Evolutionary conservation across 371 early-diverging fungal species (phyloP).

Genomic region (Actinomortierella ambigua): DNA sequence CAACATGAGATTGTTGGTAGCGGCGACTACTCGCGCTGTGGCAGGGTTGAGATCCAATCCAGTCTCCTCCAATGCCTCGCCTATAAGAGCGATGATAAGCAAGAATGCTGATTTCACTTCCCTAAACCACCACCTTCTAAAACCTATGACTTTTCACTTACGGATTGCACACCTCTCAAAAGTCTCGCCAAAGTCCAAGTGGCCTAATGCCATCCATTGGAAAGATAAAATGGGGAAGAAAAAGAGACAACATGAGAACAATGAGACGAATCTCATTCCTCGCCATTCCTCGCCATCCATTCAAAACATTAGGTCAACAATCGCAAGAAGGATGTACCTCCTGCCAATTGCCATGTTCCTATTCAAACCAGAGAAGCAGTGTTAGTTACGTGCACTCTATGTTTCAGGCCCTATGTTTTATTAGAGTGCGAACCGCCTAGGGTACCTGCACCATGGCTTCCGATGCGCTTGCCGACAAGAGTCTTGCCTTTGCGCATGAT

Average conservation of each 20-base stretch:
- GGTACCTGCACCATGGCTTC: constrained; percentile 64
- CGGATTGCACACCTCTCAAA: constrained; percentile 65
- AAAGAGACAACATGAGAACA: background rate
- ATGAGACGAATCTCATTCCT: background rate
- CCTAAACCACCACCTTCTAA: too few species aligned
- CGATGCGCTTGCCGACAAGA: constrained; percentile 62
- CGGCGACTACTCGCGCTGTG: constrained; percentile 49
- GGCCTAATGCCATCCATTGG: constrained; percentile 43
- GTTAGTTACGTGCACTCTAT: too few species aligned
- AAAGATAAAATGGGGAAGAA: background rate
- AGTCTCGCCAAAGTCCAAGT: constrained; percentile 64
- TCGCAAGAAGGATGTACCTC: too few species aligned
- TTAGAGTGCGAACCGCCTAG: too few species aligned
- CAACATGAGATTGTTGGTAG: constrained; percentile 64
- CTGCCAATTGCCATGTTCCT: constrained; percentile 65
- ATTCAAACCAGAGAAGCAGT: too few species aligned
- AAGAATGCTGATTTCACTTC: too few species aligned
- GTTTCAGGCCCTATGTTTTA: too few species aligned
- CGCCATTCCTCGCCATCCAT: too few species aligned
- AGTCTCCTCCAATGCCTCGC: constrained; percentile 67
- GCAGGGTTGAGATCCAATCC: constrained; percentile 50
- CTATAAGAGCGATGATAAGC: constrained; percentile 7
- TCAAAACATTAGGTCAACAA: background rate
- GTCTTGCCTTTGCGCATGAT: constrained; percentile 38
- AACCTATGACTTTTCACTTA: constrained; percentile 10